A percentile compares a stretch with the other conserved stretches of the same genome.
phyloP scores from a whole-genome alignment of 2,329 filamentous ascomycete genomes.

The Hirsutella thompsonii region DNA sequence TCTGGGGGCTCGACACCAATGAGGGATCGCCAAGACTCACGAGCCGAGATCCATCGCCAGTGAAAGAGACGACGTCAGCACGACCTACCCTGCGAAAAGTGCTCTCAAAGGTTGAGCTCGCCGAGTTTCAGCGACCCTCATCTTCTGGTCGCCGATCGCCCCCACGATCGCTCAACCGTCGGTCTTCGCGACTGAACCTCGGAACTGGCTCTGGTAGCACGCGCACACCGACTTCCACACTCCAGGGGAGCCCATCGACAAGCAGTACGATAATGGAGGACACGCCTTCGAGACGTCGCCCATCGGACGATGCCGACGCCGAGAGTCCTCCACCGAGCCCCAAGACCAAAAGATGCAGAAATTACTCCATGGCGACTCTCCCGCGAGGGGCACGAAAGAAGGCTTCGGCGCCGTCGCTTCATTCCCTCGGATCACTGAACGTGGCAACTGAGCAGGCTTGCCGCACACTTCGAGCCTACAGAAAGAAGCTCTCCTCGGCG shows the following conservation, averaged over 20 bases:
- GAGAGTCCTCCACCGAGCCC: constrained; percentile 38
- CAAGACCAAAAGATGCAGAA: constrained; percentile 30
- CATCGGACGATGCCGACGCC: constrained; percentile 29
- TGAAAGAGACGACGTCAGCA: constrained; percentile 37
- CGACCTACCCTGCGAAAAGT: constrained; percentile 73
- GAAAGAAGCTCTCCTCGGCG: constrained; percentile 47
- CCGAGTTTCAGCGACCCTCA: constrained; percentile 55
- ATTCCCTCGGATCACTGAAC: constrained; percentile 42
- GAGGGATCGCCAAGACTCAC: constrained; percentile 26
- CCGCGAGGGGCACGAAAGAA: constrained; percentile 34
- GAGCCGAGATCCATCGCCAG: constrained; percentile 41
- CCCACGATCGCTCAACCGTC: constrained; percentile 38
- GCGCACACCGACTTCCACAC: constrained; percentile 25
- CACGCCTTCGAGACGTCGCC: constrained; percentile 34
- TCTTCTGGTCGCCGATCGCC: constrained; percentile 39
- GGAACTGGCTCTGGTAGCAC: constrained; percentile 16
- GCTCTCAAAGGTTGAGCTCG: constrained; percentile 74
- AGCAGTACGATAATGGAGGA: constrained; percentile 26
- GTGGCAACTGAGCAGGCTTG: constrained; percentile 53
- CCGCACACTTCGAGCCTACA: constrained; percentile 46
- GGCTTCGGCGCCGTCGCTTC: constrained; percentile 30
- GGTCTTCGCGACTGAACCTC: constrained; percentile 39
- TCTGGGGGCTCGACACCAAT: constrained; percentile 50
- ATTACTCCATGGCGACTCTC: constrained; percentile 42
- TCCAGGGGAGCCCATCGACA: constrained; percentile 25